Evolutionary conservation across 148 eudicot genomes (phyloP).

Genomic region (Gaultheria prostrata): DNA sequence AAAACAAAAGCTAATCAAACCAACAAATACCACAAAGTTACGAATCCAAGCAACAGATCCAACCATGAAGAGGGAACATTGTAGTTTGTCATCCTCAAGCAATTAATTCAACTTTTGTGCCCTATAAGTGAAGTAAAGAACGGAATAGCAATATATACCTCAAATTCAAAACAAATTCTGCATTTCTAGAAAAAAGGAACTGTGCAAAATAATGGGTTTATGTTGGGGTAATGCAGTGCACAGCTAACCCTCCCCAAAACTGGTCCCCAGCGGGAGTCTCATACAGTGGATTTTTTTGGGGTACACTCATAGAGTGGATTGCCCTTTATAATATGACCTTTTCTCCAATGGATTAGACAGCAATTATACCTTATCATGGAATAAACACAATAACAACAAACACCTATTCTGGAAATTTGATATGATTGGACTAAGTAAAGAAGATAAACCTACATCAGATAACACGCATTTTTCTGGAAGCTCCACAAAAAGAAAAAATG

Average conservation of each 20-base stretch:
- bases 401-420: slow-evolving; percentile 8
- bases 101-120: neutral
- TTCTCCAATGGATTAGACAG: neutral
- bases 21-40: neutral
- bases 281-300: neutral
- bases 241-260: neutral
- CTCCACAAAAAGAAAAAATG: slow-evolving; percentile 77
- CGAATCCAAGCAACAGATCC: neutral
- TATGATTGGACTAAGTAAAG: slow-evolving; percentile 12
- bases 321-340: neutral
- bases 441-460: slow-evolving; percentile 58
- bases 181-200: neutral
- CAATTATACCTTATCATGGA: neutral
- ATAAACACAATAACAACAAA: neutral
- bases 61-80: neutral
- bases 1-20: neutral
- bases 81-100: neutral
- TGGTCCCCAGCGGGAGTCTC: neutral
- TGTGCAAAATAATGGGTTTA: neutral
- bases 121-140: neutral
- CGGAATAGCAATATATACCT: neutral
- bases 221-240: neutral
- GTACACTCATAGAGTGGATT: neutral
- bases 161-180: neutral
- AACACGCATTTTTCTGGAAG: slow-evolving; percentile 59